These are phyloP conservation scores for Fabrea salina DNA, from an alignment of 169 alveolate genomes.

Conservation along the genomic window DNA sequence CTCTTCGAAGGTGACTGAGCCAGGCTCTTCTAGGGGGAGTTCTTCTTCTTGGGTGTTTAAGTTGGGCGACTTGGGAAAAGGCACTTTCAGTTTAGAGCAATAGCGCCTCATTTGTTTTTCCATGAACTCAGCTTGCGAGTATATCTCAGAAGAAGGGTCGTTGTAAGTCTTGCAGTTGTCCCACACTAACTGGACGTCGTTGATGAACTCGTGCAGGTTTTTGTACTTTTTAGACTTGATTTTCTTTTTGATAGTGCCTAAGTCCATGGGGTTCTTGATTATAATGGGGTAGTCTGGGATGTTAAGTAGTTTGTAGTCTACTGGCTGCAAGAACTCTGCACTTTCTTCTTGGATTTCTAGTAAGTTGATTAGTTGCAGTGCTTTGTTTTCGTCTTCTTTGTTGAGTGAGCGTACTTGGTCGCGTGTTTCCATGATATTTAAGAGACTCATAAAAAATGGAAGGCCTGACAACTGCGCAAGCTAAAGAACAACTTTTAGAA, in stretches of 20 bases:
- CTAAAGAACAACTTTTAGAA: not conserved
- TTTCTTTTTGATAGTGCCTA: conserved; percentile 35
- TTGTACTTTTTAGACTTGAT: conserved; percentile 20
- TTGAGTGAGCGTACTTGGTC: no score
- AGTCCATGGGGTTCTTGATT: conserved; percentile 45
- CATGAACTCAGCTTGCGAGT: conserved; percentile 50
- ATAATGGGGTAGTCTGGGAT: conserved; percentile 37
- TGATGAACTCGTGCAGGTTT: not conserved
- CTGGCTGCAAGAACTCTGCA: conserved; percentile 34
- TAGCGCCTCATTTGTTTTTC: conserved; percentile 51
- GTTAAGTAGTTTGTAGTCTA: conserved; percentile 24
- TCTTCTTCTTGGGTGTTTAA: not conserved
- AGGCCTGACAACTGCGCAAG: not conserved
- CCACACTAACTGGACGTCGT: conserved; percentile 41
- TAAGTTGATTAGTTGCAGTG: not conserved
- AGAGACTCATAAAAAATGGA: no score
- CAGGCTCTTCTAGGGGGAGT: not conserved
- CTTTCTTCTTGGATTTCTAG: conserved; percentile 9
- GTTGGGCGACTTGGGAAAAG: not conserved
- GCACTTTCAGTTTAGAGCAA: conserved; percentile 41
- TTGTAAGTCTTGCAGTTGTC: conserved; percentile 38
- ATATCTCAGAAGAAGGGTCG: not conserved
- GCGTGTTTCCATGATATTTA: no score
- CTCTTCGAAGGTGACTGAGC: conserved; percentile 31
- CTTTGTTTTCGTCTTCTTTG: not conserved